phyloP scores from a whole-genome alignment of 371 early-diverging fungal species.

The Mucor velutinosus region DNA sequence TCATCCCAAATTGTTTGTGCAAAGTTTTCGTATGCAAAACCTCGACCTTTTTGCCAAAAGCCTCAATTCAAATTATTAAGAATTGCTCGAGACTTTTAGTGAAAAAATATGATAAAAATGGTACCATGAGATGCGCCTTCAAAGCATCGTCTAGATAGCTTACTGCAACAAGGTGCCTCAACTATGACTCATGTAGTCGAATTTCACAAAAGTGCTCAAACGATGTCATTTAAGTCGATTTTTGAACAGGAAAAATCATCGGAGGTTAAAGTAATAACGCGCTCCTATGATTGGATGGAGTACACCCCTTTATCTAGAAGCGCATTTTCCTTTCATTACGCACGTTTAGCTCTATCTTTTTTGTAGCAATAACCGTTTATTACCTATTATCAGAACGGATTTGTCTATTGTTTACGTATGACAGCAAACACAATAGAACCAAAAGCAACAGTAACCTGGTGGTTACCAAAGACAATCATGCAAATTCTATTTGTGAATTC shows the following conservation, averaged over 20 bases:
- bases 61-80: background rate
- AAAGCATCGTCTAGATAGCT: background rate
- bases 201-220: background rate
- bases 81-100: background rate
- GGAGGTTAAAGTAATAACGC: background rate
- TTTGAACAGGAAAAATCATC: background rate
- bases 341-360: background rate
- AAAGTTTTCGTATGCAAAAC: background rate
- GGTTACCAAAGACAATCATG: constrained; percentile 21
- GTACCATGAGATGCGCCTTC: background rate
- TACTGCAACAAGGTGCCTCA: background rate
- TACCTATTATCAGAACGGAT: background rate
- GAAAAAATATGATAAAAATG: background rate
- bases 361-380: background rate
- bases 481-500: constrained; percentile 28
- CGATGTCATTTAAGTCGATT: background rate
- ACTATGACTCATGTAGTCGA: background rate
- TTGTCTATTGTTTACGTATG: background rate
- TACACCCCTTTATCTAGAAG: background rate
- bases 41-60: background rate
- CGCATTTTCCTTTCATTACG: background rate
- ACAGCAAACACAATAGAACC: background rate
- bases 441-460: background rate
- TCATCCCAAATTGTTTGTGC: background rate
- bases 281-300: background rate